Percentiles rank a stretch among this genome's conserved stretches.
Conservation (phyloP, 495 filamentous ascomycete genomes). For the Talaromyces adpressus region DNA sequence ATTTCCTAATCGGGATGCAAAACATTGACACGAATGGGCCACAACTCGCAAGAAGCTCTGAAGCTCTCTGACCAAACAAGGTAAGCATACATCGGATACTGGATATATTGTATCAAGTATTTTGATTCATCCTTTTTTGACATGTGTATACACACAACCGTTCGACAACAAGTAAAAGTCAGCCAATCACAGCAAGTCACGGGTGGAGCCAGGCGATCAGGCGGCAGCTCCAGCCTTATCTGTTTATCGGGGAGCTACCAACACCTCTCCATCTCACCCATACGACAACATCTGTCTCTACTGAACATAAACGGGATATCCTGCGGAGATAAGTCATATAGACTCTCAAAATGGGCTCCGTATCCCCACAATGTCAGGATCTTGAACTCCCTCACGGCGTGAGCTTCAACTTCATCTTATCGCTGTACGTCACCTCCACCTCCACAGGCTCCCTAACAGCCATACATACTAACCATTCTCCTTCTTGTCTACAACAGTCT, state of each 20-base stretch:
- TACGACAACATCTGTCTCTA: neutral
- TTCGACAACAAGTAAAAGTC: neutral
- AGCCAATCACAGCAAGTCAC: neutral
- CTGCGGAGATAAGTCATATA: neutral
- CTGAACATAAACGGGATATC: neutral
- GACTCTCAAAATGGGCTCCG: conserved; percentile 9
- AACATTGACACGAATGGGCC: neutral
- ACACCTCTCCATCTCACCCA: neutral
- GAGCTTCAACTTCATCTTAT: conserved; percentile 53
- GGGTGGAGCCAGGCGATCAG: neutral
- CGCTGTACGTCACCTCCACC: conserved; percentile 35
- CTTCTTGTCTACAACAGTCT: conserved; percentile 42
- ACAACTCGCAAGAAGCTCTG: neutral
- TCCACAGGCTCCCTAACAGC: neutral
- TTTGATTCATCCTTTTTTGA: neutral
- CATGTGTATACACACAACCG: no score
- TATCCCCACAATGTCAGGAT: conserved; percentile 28
- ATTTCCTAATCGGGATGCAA: neutral
- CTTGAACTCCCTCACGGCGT: conserved; percentile 7
- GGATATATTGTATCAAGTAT: neutral
- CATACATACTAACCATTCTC: neutral
- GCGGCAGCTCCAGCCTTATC: neutral
- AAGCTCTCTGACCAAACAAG: neutral
- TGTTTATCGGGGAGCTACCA: neutral
- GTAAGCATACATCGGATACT: neutral